Conservation (phyloP, 2,329 filamentous ascomycete genomes). For the Colletotrichum caudatum region DNA sequence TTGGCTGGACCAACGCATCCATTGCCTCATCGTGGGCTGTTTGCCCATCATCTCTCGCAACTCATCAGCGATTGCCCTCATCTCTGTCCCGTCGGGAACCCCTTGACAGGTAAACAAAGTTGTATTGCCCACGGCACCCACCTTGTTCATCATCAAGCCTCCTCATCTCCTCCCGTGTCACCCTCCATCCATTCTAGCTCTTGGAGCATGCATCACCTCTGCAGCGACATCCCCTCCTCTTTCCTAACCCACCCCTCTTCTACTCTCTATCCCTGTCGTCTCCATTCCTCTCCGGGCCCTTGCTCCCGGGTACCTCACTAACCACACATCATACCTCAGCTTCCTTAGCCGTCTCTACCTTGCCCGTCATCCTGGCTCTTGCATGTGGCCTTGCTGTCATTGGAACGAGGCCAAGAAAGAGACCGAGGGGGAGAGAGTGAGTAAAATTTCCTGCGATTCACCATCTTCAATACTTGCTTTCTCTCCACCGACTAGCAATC, state of each 20-base stretch:
- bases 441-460: conserved; percentile 22
- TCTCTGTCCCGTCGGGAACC: conserved; percentile 20
- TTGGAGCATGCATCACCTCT: conserved; percentile 28
- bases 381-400: conserved; percentile 26
- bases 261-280: conserved; percentile 6
- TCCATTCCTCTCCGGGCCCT: conserved; percentile 33
- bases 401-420: conserved; percentile 10
- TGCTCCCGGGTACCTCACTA: conserved; percentile 35
- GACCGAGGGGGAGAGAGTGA: neutral
- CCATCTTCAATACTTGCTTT: conserved; percentile 1
- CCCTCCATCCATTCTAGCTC: conserved; percentile 17
- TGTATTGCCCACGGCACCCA: conserved; percentile 16
- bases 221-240: conserved; percentile 19
- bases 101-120: conserved; percentile 26
- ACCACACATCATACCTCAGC: conserved; percentile 16
- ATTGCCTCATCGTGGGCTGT: conserved; percentile 13
- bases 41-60: conserved; percentile 37
- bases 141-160: conserved; percentile 30
- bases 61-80: conserved; percentile 30
- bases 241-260: conserved; percentile 3
- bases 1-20: neutral
- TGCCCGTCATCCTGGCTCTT: conserved; percentile 18
- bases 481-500: neutral
- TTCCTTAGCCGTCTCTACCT: conserved; percentile 22
- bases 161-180: conserved; percentile 15